Percentiles rank a stretch among this genome's conserved stretches.
phyloP scores from a whole-genome alignment of 2,329 filamentous ascomycete species.

The Ophiocordyceps camponoti-floridani region DNA sequence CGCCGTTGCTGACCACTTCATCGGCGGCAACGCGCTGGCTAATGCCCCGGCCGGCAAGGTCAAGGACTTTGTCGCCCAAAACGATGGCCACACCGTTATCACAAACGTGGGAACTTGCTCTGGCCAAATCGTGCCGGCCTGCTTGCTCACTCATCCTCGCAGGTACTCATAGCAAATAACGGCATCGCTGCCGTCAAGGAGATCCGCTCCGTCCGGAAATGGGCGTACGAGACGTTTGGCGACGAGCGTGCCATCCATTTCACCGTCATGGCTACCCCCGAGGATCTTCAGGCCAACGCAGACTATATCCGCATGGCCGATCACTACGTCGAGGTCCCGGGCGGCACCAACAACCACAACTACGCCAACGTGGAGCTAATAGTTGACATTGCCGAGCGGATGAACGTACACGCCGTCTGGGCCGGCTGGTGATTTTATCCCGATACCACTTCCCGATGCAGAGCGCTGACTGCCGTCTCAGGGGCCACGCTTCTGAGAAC shows the following conservation, averaged over 20 bases:
- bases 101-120: constrained; percentile 55
- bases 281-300: constrained; percentile 92
- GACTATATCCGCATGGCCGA: constrained; percentile 99
- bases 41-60: constrained; percentile 71
- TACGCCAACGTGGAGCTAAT: constrained; percentile 99
- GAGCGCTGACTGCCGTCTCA: constrained; percentile 13
- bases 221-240: constrained; percentile 98
- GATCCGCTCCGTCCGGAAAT: constrained; percentile 98
- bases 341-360: constrained; percentile 99
- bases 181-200: constrained; percentile 99
- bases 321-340: constrained; percentile 97
- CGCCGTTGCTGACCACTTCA: constrained; percentile 81
- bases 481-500: constrained; percentile 97
- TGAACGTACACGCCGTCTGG: constrained; percentile 97
- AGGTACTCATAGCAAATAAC: constrained; percentile 99
- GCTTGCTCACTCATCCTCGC: not conserved
- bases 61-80: constrained; percentile 82
- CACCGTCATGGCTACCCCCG: constrained; percentile 97
- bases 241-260: constrained; percentile 97
- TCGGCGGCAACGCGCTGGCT: constrained; percentile 77
- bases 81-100: constrained; percentile 95
- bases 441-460: not conserved
- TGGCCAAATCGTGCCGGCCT: not conserved
- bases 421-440: constrained; percentile 65
- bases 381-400: constrained; percentile 94